Base-by-base conservation (phyloP, 805 yeast species). In the Sugiyamaella valdiviana region DNA sequence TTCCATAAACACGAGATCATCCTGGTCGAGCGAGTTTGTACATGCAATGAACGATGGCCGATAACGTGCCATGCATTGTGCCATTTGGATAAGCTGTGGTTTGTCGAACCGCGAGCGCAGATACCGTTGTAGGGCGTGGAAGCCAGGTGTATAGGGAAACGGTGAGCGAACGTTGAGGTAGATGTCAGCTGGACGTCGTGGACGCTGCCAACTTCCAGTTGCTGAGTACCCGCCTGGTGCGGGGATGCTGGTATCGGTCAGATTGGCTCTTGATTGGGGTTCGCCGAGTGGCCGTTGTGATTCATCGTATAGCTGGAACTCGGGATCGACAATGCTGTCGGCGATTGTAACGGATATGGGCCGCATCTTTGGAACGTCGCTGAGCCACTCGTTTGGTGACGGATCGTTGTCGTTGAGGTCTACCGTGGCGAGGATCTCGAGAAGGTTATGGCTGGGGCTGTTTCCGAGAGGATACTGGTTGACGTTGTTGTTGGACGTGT, bases 21-120 rank as follows among this genome's bases (percentile, higher is more conserved):
- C 95, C 57, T 87, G 95, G 50, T 90, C 86, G 35, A 91, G 68
- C 4, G 93, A 81, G 59, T 86, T 85, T 36, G 95, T 86, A 58
- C 95, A 85, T 2, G 97, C 96, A 58, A 90, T 88, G 63, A 91
- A 91, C 10, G 90, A 81, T 2, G 98, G 96, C 55, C 98, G 70
- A 60, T 89, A 89, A 40, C 83, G 84, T 0, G 97, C 93, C 83
- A 91, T 84, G 6, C 86, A 79, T 60, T 83, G 82, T 1, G 95
- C 89, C 81, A 93, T 83, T 48, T 81, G 77, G 49, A 89, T 84
- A 49, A 91, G 72, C 66, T 83, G 81, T 14, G 73, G 73, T 51
- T 80, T 77, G 42, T 79, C 77, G 63, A 91, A 89, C 44, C 98
- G 67, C 35, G 76, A 70, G 50, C 83, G 72, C 51, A 91, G 69